A percentile compares a stretch with the other conserved stretches of the same genome.
Evolutionary conservation across 2,329 filamentous ascomycete genomes (phyloP).

Genomic region (Ophiocordyceps unilateralis): DNA sequence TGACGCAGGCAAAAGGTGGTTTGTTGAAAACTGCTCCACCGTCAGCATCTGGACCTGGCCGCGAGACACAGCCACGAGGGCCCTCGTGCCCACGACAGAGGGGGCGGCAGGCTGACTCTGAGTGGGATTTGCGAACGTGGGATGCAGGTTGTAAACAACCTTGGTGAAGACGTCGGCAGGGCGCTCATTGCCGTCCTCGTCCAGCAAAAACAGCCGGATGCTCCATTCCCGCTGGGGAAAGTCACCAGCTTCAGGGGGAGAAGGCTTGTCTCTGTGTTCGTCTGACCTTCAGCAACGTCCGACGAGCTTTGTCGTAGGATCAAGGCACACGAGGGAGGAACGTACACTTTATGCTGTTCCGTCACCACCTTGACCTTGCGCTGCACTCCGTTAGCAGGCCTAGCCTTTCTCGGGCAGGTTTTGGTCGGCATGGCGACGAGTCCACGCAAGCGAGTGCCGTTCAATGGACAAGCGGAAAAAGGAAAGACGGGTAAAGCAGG

Average conservation of each 20-base stretch:
- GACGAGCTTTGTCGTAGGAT: no score
- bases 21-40: conserved; percentile 50
- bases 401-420: not conserved
- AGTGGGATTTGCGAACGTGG: conserved; percentile 72
- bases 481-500: not conserved
- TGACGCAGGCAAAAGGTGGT: conserved; percentile 73
- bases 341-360: conserved; percentile 76
- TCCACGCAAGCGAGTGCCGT: not conserved
- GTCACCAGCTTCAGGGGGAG: conserved; percentile 50
- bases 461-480: not conserved
- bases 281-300: conserved; percentile 2
- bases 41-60: not conserved
- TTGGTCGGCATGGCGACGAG: not conserved
- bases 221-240: conserved; percentile 91
- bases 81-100: no score
- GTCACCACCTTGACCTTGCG: conserved; percentile 86
- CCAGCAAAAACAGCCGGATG: conserved; percentile 68
- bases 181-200: conserved; percentile 71
- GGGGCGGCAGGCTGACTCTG: conserved; percentile 48
- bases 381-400: conserved; percentile 33
- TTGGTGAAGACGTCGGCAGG: conserved; percentile 79
- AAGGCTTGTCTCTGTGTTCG: conserved; percentile 50
- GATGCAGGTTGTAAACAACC: conserved; percentile 83
- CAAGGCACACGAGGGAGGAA: no score
- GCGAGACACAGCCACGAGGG: no score